Conservation (phyloP, 148 eudicot species). For the Fagopyrum homotropicum region DNA sequence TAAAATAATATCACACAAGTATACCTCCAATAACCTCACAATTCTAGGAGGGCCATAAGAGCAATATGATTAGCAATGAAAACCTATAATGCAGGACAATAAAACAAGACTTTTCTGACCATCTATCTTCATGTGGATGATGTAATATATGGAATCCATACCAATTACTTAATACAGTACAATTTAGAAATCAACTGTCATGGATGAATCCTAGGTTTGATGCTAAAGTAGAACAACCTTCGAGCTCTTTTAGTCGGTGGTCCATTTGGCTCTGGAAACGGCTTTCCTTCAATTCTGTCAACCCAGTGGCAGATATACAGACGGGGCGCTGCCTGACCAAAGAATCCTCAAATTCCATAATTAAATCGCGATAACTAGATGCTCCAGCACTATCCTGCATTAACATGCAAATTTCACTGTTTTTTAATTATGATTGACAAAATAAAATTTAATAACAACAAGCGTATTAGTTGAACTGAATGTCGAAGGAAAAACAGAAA, state of each 20-base stretch:
- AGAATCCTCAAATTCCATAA: constrained; percentile 84
- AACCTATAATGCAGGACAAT: background rate
- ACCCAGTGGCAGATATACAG: constrained; percentile 48
- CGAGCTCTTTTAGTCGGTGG: constrained; percentile 76
- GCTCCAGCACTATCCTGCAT: constrained; percentile 41
- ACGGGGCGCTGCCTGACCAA: constrained; percentile 58
- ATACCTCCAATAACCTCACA: background rate
- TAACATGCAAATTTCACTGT: constrained; percentile 2
- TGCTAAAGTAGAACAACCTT: constrained; percentile 43
- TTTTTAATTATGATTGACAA: background rate
- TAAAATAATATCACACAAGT: background rate
- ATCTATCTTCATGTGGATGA: background rate
- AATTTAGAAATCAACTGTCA: background rate
- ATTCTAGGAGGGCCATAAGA: background rate
- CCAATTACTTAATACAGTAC: constrained; percentile 2
- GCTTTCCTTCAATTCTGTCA: constrained; percentile 47
- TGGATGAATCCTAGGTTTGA: background rate
- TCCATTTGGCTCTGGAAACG: constrained; percentile 61
- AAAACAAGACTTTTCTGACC: background rate
- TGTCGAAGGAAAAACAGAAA: background rate
- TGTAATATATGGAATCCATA: background rate
- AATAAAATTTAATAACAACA: background rate
- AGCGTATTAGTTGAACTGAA: background rate
- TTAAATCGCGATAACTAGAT: constrained; percentile 55
- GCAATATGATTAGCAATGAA: background rate